Evolutionary conservation across 2,329 filamentous ascomycete species (phyloP).

Genomic region (Fusarium subtropicale): DNA sequence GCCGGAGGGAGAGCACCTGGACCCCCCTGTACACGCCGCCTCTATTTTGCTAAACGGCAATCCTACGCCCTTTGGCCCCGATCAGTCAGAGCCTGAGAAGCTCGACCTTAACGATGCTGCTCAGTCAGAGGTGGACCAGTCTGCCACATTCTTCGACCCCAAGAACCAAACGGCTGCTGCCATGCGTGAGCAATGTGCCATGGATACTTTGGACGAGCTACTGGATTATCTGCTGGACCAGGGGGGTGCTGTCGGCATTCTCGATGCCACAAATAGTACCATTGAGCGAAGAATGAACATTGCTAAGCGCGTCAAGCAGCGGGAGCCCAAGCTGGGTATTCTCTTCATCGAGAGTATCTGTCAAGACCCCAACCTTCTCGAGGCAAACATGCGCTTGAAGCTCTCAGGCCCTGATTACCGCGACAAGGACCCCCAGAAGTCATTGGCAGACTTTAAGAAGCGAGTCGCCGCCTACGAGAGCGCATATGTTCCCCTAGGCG

Average conservation of each 20-base stretch:
- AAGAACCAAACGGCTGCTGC: constrained; percentile 84
- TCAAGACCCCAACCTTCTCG: constrained; percentile 82
- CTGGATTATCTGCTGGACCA: constrained; percentile 86
- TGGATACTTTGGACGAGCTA: constrained; percentile 92
- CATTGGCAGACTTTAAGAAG: constrained; percentile 90
- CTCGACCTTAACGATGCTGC: constrained; percentile 51
- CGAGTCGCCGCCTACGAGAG: constrained; percentile 94
- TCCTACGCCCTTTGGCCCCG: constrained; percentile 52
- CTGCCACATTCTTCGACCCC: constrained; percentile 93
- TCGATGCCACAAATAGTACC: constrained; percentile 98
- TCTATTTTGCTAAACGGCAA: constrained; percentile 68
- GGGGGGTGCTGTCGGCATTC: constrained; percentile 90
- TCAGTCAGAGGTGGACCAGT: constrained; percentile 78
- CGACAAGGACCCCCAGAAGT: constrained; percentile 87
- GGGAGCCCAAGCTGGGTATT: constrained; percentile 89
- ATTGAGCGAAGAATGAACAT: constrained; percentile 84
- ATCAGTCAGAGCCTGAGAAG: constrained; percentile 54
- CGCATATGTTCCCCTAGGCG: constrained; percentile 89
- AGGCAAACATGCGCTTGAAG: constrained; percentile 97
- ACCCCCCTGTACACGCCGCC: constrained; percentile 64
- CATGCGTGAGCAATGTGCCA: constrained; percentile 89
- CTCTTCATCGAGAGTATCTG: constrained; percentile 97
- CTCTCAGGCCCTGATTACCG: constrained; percentile 96
- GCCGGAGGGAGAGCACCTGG: constrained; percentile 53
- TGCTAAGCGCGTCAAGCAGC: constrained; percentile 82